phyloP scores from a whole-genome alignment of 805 yeast genomes.

The Wickerhamia fluorescens region DNA sequence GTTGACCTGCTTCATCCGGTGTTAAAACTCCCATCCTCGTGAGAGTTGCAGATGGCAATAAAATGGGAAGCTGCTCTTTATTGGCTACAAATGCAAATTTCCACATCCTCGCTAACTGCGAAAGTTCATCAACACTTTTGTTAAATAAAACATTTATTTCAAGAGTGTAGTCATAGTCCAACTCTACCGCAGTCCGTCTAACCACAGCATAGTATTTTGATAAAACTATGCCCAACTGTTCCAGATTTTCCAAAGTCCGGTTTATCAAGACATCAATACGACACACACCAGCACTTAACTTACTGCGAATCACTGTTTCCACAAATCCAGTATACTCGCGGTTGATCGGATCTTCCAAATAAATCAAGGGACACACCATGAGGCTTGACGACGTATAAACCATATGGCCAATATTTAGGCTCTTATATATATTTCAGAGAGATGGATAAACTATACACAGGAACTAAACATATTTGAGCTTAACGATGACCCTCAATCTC shows the following conservation, averaged over 20 bases:
- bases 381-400: too few species aligned
- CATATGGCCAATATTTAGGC: too few species aligned
- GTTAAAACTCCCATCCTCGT: neutral
- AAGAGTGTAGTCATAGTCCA: slow-evolving; percentile 19
- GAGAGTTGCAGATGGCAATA: neutral
- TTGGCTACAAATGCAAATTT: neutral
- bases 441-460: too few species aligned
- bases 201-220: slow-evolving; percentile 21
- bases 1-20: neutral
- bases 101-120: slow-evolving; percentile 1
- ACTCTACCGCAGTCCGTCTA: slow-evolving; percentile 12
- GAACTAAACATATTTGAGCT: too few species aligned
- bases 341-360: too few species aligned
- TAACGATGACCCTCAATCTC: too few species aligned
- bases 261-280: slow-evolving; percentile 20
- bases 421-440: too few species aligned
- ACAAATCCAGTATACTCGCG: too few species aligned
- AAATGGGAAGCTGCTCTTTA: neutral
- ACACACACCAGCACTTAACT: neutral
- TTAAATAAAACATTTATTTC: slow-evolving; percentile 26
- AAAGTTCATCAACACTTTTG: slow-evolving; percentile 1
- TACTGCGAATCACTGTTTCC: too few species aligned
- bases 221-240: slow-evolving; percentile 20
- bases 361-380: too few species aligned
- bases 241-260: slow-evolving; percentile 12